These are phyloP conservation scores for Pelargonium citronellum DNA, from an alignment of 441 rosid species.

Conservation along the genomic window DNA sequence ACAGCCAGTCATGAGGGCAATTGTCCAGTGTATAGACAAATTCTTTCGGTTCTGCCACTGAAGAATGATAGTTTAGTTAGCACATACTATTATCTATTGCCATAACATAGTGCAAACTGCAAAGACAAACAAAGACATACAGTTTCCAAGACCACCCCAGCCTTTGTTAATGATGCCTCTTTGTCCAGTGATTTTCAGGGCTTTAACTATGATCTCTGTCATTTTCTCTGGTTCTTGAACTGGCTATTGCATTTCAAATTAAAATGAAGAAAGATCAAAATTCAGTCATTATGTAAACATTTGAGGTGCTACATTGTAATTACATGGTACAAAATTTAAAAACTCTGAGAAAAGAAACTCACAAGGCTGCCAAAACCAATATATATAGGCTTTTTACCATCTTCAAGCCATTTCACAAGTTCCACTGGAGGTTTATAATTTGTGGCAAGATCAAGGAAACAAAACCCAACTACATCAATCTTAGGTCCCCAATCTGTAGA, in stretches of 20 bases:
- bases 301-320: not conserved
- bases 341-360: slow-evolving; percentile 25
- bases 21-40: slow-evolving; percentile 42
- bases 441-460: slow-evolving; percentile 53
- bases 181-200: slow-evolving; percentile 39
- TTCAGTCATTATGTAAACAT: not conserved
- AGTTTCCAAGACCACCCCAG: slow-evolving; percentile 58
- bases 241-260: slow-evolving; percentile 33
- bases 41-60: slow-evolving; percentile 39
- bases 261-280: slow-evolving; percentile 7
- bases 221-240: slow-evolving; percentile 46
- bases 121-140: slow-evolving; percentile 25
- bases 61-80: slow-evolving; percentile 15
- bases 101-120: not conserved
- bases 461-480: slow-evolving; percentile 48
- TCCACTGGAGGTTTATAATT: slow-evolving; percentile 42
- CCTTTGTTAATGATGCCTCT: slow-evolving; percentile 57
- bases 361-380: slow-evolving; percentile 59
- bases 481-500: slow-evolving; percentile 50
- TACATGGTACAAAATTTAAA: not conserved
- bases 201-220: slow-evolving; percentile 47
- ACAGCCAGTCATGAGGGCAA: slow-evolving; percentile 61
- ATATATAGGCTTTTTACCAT: slow-evolving; percentile 44
- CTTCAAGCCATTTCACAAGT: slow-evolving; percentile 39
- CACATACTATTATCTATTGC: not conserved